Conservation (phyloP, 2,329 filamentous ascomycete genomes). For the Penicillium sp. region DNA sequence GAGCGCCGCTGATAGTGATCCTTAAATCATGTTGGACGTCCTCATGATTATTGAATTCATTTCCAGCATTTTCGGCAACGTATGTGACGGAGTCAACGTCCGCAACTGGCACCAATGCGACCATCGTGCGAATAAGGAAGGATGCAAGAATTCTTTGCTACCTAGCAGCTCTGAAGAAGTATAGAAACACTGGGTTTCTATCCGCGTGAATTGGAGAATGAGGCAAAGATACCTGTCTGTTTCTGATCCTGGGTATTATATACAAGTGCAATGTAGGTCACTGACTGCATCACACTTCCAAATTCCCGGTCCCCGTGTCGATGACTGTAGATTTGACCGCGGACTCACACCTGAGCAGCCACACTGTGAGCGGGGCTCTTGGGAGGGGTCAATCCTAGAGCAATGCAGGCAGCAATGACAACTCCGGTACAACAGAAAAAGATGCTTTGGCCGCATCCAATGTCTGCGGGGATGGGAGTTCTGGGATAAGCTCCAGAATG, state of each 20-base stretch:
- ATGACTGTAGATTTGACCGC: conserved; percentile 22
- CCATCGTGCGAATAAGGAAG: conserved; percentile 13
- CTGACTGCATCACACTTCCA: background rate
- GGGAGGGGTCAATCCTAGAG: conserved; percentile 12
- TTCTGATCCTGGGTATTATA: conserved; percentile 15
- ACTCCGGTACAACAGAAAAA: conserved; percentile 20
- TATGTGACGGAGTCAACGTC: conserved; percentile 10
- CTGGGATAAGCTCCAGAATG: background rate
- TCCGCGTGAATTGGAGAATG: too few species aligned
- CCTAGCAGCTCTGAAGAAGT: too few species aligned
- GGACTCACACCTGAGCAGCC: conserved; percentile 16
- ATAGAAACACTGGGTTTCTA: too few species aligned
- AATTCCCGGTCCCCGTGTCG: conserved; percentile 2
- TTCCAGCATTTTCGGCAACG: conserved; percentile 6
- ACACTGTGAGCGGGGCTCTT: conserved; percentile 1
- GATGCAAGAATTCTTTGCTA: too few species aligned
- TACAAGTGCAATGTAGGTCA: conserved; percentile 10
- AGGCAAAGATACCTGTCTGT: too few species aligned
- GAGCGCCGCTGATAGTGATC: background rate
- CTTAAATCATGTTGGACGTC: background rate
- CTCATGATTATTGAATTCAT: conserved; percentile 2
- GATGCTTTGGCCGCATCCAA: background rate
- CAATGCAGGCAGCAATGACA: conserved; percentile 1
- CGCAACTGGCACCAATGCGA: conserved; percentile 16
- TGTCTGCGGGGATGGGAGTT: background rate